phyloP scores from a whole-genome alignment of 148 eudicot genomes.

The Pouteria glomerata region DNA sequence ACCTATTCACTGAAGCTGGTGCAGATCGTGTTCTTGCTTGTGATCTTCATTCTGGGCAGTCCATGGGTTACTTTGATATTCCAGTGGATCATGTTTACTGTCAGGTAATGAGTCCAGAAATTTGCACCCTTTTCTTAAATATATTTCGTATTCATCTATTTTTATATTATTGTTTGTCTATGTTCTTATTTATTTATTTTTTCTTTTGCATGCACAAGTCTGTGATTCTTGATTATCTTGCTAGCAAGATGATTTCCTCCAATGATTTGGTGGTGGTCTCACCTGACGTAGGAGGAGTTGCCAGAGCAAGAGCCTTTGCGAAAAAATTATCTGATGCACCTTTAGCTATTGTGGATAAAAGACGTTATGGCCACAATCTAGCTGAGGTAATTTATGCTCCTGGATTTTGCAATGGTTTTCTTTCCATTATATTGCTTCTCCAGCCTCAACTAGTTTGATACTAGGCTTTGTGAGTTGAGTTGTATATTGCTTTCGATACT shows the following conservation, averaged over 20 bases:
- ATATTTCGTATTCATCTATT: not conserved
- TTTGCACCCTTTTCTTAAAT: not conserved
- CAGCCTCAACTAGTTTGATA: no score
- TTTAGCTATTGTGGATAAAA: constrained; percentile 92
- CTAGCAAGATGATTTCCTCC: constrained; percentile 78
- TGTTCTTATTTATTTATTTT: not conserved
- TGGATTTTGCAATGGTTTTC: not conserved
- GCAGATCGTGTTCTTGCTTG: constrained; percentile 94
- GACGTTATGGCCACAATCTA: constrained; percentile 93
- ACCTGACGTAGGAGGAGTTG: constrained; percentile 98
- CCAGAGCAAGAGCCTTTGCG: constrained; percentile 97
- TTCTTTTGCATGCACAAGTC: constrained; percentile 45
- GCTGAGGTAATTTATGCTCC: constrained; percentile 59
- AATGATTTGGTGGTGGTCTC: constrained; percentile 91
- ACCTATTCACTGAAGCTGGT: constrained; percentile 83
- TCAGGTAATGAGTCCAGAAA: constrained; percentile 42
- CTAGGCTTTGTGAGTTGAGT: no score
- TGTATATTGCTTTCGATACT: no score
- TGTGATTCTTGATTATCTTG: constrained; percentile 91
- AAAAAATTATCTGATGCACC: constrained; percentile 96
- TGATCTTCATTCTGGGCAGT: constrained; percentile 95
- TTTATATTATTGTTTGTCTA: not conserved
- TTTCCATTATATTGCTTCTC: not conserved
- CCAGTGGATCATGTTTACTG: constrained; percentile 94
- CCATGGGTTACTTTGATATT: constrained; percentile 96